Conservation (phyloP, 495 filamentous ascomycete species). For the Aspergillus affinis region DNA sequence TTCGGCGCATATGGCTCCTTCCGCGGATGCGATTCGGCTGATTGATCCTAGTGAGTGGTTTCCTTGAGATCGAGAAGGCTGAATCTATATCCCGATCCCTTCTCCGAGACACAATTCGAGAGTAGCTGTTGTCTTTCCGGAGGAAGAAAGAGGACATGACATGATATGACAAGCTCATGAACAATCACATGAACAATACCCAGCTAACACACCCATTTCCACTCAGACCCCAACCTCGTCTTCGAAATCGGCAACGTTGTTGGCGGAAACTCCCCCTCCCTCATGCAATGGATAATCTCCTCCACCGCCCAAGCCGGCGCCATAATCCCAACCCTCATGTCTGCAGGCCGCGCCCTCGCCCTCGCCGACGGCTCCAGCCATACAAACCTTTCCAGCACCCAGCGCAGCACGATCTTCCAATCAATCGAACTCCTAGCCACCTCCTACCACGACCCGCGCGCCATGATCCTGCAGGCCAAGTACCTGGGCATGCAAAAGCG, state of each 20-base stretch:
- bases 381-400: conserved; percentile 2
- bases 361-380: not conserved
- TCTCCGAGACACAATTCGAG: not conserved
- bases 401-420: conserved; percentile 13
- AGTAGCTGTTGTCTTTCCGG: no score
- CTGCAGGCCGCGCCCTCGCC: conserved; percentile 13
- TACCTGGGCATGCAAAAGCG: conserved; percentile 25
- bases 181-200: not conserved
- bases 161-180: no score
- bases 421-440: conserved; percentile 25
- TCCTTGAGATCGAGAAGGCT: no score
- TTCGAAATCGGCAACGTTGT: conserved; percentile 26
- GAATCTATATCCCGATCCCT: no score
- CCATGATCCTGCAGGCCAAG: conserved; percentile 33
- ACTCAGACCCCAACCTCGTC: conserved; percentile 29
- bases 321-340: conserved; percentile 10
- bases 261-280: not conserved
- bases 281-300: conserved; percentile 26
- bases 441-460: conserved; percentile 25
- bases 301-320: conserved; percentile 31
- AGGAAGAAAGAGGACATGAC: not conserved
- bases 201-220: not conserved
- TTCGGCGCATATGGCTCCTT: conserved; percentile 12
- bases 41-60: conserved; percentile 15
- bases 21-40: conserved; percentile 13